Conservation (phyloP, 2,329 filamentous ascomycete genomes). For the Curvularia hawaiiensis region DNA sequence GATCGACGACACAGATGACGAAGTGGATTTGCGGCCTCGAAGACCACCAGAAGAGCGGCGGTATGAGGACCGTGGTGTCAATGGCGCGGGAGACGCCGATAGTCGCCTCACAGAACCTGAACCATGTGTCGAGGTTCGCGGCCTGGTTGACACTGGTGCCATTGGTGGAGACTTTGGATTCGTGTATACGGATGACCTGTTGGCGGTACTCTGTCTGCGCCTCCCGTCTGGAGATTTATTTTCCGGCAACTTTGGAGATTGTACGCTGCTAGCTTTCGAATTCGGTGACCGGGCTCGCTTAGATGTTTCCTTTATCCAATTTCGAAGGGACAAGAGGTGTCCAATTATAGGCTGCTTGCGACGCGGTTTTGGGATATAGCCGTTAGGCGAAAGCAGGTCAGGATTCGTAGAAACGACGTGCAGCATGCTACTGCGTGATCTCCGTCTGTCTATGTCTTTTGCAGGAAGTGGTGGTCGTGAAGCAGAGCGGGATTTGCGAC, state of each 20-base stretch:
- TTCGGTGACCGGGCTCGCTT: constrained; percentile 44
- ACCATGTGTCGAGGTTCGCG: constrained; percentile 52
- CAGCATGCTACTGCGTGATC: constrained; percentile 81
- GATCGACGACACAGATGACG: constrained; percentile 90
- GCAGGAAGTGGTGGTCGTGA: constrained; percentile 81
- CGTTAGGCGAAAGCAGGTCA: constrained; percentile 63
- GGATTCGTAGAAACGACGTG: constrained; percentile 78
- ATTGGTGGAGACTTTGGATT: constrained; percentile 47
- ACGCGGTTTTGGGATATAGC: constrained; percentile 61
- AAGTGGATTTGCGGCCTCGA: constrained; percentile 92
- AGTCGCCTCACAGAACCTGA: constrained; percentile 59
- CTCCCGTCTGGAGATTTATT: constrained; percentile 36
- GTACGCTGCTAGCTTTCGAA: constrained; percentile 43
- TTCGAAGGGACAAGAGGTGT: constrained; percentile 70
- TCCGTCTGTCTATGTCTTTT: constrained; percentile 72
- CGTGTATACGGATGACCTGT: constrained; percentile 42
- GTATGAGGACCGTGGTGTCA: constrained; percentile 87
- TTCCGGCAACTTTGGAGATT: constrained; percentile 41
- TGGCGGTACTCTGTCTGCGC: constrained; percentile 44
- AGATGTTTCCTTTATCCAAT: constrained; percentile 71
- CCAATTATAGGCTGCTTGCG: constrained; percentile 68
- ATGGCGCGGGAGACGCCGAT: constrained; percentile 82
- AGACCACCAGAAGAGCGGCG: constrained; percentile 82
- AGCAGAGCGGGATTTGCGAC: constrained; percentile 77
- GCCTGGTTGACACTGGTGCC: constrained; percentile 45